phyloP scores from a whole-genome alignment of 2,329 filamentous ascomycete species.

The Aspergillus terreus region DNA sequence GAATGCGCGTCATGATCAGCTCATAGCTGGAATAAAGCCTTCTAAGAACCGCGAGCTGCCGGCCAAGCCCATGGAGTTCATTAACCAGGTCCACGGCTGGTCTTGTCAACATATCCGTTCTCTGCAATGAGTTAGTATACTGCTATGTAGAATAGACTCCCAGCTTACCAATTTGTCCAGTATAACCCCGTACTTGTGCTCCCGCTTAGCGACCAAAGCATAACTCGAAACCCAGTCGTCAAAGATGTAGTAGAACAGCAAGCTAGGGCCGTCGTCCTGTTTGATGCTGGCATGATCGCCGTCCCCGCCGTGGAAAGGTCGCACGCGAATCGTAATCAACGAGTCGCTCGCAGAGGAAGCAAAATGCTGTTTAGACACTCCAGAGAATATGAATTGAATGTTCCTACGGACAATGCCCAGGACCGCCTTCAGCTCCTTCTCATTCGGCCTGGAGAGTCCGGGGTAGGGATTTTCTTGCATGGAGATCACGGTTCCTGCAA shows the following conservation, averaged over 20 bases:
- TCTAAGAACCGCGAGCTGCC: conserved; percentile 58
- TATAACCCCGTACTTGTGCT: conserved; percentile 47
- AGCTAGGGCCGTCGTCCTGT: conserved; percentile 52
- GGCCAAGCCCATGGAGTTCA: conserved; percentile 57
- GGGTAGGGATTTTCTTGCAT: conserved; percentile 60
- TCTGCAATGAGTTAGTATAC: conserved; percentile 28
- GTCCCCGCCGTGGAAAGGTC: conserved; percentile 31
- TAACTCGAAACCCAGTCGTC: conserved; percentile 65
- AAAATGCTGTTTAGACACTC: conserved; percentile 54
- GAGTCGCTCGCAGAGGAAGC: conserved; percentile 46
- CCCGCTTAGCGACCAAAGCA: conserved; percentile 55
- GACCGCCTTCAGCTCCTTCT: conserved; percentile 25
- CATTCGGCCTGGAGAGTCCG: conserved; percentile 38
- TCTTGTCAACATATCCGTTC: conserved; percentile 54
- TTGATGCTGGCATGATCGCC: conserved; percentile 35
- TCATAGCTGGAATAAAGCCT: conserved; percentile 61
- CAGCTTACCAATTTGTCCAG: conserved; percentile 49
- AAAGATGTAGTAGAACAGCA: conserved; percentile 66
- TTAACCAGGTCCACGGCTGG: conserved; percentile 45
- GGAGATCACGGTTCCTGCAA: conserved; percentile 62
- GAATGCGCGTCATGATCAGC: conserved; percentile 58
- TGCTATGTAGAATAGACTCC: background rate
- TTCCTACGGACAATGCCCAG: conserved; percentile 51
- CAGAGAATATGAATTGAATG: conserved; percentile 58
- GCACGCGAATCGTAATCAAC: conserved; percentile 47